These are phyloP conservation scores for Circinella minor DNA, from an alignment of 371 early-diverging fungal genomes.

Conservation along the genomic window DNA sequence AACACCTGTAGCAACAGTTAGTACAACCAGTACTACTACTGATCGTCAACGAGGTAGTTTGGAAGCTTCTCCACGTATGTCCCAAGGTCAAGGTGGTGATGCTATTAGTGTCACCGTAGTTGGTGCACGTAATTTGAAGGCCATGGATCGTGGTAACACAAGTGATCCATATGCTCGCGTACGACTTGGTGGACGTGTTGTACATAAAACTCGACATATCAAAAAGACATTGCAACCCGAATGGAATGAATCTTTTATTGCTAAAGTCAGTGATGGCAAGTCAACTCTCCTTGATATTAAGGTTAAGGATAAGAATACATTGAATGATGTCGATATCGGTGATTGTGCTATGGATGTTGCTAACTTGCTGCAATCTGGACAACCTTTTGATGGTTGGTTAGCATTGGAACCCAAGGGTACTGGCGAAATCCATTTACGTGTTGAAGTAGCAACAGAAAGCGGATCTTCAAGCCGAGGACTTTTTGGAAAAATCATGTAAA, in stretches of 20 bases:
- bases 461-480: slow-evolving; percentile 9
- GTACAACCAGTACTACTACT: slow-evolving; percentile 5
- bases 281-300: slow-evolving; percentile 52
- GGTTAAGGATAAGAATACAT: slow-evolving; percentile 73
- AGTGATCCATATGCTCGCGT: slow-evolving; percentile 70
- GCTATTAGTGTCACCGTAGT: slow-evolving; percentile 51
- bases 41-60: slow-evolving; percentile 12
- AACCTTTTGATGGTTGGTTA: slow-evolving; percentile 52
- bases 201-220: slow-evolving; percentile 77
- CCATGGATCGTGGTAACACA: slow-evolving; percentile 64
- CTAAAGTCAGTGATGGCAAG: slow-evolving; percentile 35
- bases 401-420: slow-evolving; percentile 44
- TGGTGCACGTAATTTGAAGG: slow-evolving; percentile 61
- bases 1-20: slow-evolving; percentile 15
- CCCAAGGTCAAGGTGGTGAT: slow-evolving; percentile 18
- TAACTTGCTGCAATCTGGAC: slow-evolving; percentile 44
- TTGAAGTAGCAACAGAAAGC: slow-evolving; percentile 18
- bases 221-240: slow-evolving; percentile 78
- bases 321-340: slow-evolving; percentile 75
- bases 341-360: slow-evolving; percentile 57
- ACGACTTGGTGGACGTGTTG: slow-evolving; percentile 60
- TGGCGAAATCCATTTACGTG: slow-evolving; percentile 49
- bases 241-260: slow-evolving; percentile 56
- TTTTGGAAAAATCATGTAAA: slow-evolving; percentile 9
- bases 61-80: slow-evolving; percentile 13